Conservation (phyloP, 257 asterid species). For the Eucommia ulmoides region DNA sequence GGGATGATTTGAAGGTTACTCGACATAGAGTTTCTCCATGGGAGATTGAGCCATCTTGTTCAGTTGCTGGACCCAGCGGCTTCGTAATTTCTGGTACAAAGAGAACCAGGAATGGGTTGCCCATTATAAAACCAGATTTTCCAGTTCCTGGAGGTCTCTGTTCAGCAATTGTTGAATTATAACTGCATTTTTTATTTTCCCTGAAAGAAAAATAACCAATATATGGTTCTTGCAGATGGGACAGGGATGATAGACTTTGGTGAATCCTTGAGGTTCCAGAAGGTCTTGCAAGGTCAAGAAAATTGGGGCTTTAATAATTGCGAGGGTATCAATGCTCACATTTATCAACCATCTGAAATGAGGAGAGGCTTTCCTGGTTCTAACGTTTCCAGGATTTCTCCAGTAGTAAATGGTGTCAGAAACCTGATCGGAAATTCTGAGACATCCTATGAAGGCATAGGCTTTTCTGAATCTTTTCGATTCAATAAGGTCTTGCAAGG, state of each 20-base stretch:
- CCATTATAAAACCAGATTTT: slow-evolving; percentile 40
- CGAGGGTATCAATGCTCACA: slow-evolving; percentile 35
- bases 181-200: background rate
- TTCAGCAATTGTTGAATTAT: background rate
- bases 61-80: slow-evolving; percentile 48
- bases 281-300: slow-evolving; percentile 99
- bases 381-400: slow-evolving; percentile 20
- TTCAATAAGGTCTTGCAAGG: slow-evolving; percentile 97
- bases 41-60: slow-evolving; percentile 81
- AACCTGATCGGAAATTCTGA: slow-evolving; percentile 25
- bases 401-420: slow-evolving; percentile 20
- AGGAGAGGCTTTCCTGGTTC: slow-evolving; percentile 38
- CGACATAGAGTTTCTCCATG: slow-evolving; percentile 93
- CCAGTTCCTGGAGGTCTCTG: slow-evolving; percentile 41
- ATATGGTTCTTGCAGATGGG: slow-evolving; percentile 36
- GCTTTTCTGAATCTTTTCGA: slow-evolving; percentile 43
- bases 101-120: slow-evolving; percentile 59
- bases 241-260: slow-evolving; percentile 57
- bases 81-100: slow-evolving; percentile 52
- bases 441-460: slow-evolving; percentile 22
- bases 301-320: slow-evolving; percentile 35
- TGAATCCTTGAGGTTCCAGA: slow-evolving; percentile 71
- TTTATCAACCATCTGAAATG: slow-evolving; percentile 32
- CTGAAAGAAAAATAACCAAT: slow-evolving; percentile 3
- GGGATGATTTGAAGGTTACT: slow-evolving; percentile 81